Conservation (phyloP, 176 grass and related monocot genomes). For the Bolboschoenus planiculmis region DNA sequence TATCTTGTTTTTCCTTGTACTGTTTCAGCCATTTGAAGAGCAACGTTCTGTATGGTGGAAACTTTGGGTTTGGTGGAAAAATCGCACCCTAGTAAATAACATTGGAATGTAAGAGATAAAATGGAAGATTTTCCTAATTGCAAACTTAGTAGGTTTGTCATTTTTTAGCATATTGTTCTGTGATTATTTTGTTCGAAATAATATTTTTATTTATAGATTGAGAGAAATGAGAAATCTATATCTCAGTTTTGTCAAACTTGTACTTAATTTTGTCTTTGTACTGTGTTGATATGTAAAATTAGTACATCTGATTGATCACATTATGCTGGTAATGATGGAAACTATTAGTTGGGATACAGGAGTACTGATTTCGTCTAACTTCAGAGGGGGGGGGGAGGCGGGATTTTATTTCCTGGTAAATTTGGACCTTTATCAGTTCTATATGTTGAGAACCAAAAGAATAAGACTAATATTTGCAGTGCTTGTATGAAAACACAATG, state of each 20-base stretch:
- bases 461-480: background rate
- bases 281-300: background rate
- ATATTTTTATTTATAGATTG: background rate
- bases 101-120: background rate
- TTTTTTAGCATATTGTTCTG: background rate
- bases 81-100: background rate
- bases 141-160: background rate
- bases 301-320: background rate
- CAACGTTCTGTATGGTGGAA: conserved; percentile 4
- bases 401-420: too few species aligned
- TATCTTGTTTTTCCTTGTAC: background rate
- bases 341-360: background rate
- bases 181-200: conserved; percentile 16
- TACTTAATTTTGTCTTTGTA: background rate
- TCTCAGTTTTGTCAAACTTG: background rate
- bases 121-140: background rate
- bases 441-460: too few species aligned
- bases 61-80: conserved; percentile 3
- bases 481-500: background rate
- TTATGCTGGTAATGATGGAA: background rate
- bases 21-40: conserved; percentile 18
- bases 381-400: too few species aligned
- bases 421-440: too few species aligned
- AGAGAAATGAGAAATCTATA: background rate
- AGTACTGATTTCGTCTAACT: too few species aligned